Percentiles rank a stretch among this genome's conserved stretches.
phyloP scores from a whole-genome alignment of 2,329 filamentous ascomycete species.

The Talaromyces funiculosus region DNA sequence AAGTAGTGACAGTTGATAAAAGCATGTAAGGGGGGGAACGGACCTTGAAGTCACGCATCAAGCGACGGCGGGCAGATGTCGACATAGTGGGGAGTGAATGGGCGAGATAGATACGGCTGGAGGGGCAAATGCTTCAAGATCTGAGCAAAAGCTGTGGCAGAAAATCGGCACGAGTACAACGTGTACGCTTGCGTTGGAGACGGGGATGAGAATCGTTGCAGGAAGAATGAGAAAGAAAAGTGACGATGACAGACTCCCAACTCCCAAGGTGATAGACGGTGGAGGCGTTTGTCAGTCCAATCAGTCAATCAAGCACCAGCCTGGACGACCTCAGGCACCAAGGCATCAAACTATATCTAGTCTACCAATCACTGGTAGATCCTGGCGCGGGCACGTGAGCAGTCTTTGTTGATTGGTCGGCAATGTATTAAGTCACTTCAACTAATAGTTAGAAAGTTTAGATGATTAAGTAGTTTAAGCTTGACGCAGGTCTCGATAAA shows the following conservation, averaged over 20 bases:
- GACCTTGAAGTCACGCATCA: conserved; percentile 99
- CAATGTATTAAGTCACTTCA: no score
- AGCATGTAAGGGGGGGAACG: conserved; percentile 22
- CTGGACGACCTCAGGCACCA: neutral
- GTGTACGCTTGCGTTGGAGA: neutral
- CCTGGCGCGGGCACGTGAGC: neutral
- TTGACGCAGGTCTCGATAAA: neutral
- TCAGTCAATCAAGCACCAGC: neutral
- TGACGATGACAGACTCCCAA: neutral
- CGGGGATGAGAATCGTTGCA: neutral
- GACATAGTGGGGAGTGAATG: conserved; percentile 56
- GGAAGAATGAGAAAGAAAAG: neutral
- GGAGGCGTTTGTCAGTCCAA: conserved; percentile 1
- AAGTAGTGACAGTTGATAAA: neutral
- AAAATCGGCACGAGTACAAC: neutral
- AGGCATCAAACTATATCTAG: neutral
- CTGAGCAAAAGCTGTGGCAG: neutral
- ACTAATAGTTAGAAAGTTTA: no score
- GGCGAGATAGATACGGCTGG: neutral
- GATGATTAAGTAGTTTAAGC: neutral
- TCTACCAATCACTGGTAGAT: neutral
- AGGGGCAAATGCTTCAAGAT: neutral
- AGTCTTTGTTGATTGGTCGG: neutral
- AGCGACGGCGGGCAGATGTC: conserved; percentile 84
- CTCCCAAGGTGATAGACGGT: neutral